Evolutionary conservation across 2,329 filamentous ascomycete species (phyloP).

Genomic region (Fusarium nanum): DNA sequence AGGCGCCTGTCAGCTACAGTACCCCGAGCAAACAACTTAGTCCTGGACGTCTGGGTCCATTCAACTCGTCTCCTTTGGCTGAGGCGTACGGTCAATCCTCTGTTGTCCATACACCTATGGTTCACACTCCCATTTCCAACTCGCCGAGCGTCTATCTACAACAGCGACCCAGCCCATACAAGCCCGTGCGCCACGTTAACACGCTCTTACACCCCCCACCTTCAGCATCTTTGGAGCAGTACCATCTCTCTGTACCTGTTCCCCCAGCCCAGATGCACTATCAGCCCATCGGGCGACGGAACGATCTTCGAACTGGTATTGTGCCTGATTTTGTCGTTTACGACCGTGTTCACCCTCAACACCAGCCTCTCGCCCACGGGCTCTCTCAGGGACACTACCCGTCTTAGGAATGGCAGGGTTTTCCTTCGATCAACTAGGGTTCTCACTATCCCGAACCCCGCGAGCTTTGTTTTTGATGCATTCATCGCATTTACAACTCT

Average conservation of each 20-base stretch:
- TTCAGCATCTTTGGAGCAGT: conserved; percentile 80
- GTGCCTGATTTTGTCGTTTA: conserved; percentile 70
- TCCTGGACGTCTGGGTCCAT: conserved; percentile 60
- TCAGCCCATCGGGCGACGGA: conserved; percentile 77
- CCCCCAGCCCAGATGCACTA: conserved; percentile 84
- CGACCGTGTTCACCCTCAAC: conserved; percentile 50
- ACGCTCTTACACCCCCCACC: conserved; percentile 91
- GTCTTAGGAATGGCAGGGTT: conserved; percentile 50
- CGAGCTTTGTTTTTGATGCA: conserved; percentile 9
- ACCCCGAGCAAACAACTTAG: conserved; percentile 67
- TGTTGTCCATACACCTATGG: conserved; percentile 66
- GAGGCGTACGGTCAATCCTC: conserved; percentile 67
- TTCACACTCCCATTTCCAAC: conserved; percentile 74
- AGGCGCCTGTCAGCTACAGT: conserved; percentile 55
- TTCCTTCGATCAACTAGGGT: conserved; percentile 6
- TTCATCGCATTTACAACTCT: conserved; percentile 9
- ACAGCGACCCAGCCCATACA: conserved; percentile 91
- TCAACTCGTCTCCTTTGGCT: conserved; percentile 74
- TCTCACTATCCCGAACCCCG: neutral
- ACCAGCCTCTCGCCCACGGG: conserved; percentile 30
- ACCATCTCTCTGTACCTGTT: conserved; percentile 68
- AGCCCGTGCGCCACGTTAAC: conserved; percentile 88
- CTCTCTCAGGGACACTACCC: conserved; percentile 51
- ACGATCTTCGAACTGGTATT: conserved; percentile 75
- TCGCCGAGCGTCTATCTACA: conserved; percentile 90